Evolutionary conservation across 1,139 yeast genomes (phyloP).

Genomic region (Geotrichum armillariae): DNA sequence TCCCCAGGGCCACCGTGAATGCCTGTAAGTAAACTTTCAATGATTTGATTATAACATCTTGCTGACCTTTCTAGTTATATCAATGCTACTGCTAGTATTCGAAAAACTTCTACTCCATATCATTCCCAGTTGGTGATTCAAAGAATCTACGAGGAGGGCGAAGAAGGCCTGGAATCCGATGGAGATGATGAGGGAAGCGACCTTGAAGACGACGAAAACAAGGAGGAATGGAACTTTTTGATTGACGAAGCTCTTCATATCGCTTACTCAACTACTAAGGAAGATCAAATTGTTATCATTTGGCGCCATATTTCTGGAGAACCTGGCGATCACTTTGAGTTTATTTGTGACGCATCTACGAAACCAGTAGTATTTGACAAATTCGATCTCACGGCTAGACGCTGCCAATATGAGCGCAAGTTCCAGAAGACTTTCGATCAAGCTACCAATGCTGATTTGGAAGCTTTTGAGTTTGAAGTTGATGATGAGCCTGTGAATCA

Average conservation of each 20-base stretch:
- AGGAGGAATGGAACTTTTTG: slow-evolving; percentile 67
- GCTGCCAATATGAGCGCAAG: slow-evolving; percentile 76
- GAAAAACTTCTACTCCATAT: slow-evolving; percentile 65
- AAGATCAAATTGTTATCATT: slow-evolving; percentile 54
- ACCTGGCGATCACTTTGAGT: slow-evolving; percentile 82
- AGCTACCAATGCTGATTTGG: slow-evolving; percentile 48
- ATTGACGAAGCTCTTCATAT: slow-evolving; percentile 60
- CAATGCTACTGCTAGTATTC: slow-evolving; percentile 70
- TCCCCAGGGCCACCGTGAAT: slow-evolving; percentile 33
- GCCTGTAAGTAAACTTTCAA: slow-evolving; percentile 44
- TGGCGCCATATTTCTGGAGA: slow-evolving; percentile 90
- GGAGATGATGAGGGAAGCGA: slow-evolving; percentile 57
- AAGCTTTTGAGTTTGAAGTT: slow-evolving; percentile 53
- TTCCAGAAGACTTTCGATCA: slow-evolving; percentile 45
- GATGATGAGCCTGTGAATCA: slow-evolving; percentile 15
- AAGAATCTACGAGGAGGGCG: slow-evolving; percentile 69
- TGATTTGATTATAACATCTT: not conserved
- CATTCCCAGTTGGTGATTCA: slow-evolving; percentile 72
- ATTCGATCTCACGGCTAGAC: slow-evolving; percentile 63
- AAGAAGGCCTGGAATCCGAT: slow-evolving; percentile 53
- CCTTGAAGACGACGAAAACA: slow-evolving; percentile 44
- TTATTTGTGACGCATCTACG: slow-evolving; percentile 66
- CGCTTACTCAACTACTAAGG: slow-evolving; percentile 46
- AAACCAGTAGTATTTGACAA: slow-evolving; percentile 57
- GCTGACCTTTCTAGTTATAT: slow-evolving; percentile 16